Conservation (phyloP, 2,329 filamentous ascomycete species). For the Colletotrichum zoysiae region DNA sequence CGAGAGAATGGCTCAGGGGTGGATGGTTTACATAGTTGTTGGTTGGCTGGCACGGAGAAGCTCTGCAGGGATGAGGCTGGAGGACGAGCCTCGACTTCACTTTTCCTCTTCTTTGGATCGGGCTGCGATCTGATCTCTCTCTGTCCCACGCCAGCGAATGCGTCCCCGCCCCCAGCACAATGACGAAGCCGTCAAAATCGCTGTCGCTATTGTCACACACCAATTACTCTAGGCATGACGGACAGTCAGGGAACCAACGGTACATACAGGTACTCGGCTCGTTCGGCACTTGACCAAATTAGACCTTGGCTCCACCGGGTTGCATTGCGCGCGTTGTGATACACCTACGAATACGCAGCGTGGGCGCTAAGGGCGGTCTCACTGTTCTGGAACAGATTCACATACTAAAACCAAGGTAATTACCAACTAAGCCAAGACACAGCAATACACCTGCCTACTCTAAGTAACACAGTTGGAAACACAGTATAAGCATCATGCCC, state of each 20-base stretch:
- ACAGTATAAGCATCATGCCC: too few relatives aligned
- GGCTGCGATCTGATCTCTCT: not conserved
- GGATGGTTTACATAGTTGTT: slow-evolving; percentile 1
- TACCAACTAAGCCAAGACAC: too few relatives aligned
- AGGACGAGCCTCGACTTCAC: not conserved
- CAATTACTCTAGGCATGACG: not conserved
- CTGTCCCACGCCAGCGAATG: not conserved
- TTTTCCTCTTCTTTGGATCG: slow-evolving; percentile 5
- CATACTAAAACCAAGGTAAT: slow-evolving; percentile 31
- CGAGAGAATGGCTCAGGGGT: slow-evolving; percentile 27
- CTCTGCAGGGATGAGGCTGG: slow-evolving; percentile 1
- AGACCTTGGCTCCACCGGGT: slow-evolving; percentile 20
- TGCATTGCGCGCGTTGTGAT: slow-evolving; percentile 35
- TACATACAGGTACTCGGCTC: slow-evolving; percentile 18
- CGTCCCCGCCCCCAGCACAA: not conserved
- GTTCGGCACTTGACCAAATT: slow-evolving; percentile 18
- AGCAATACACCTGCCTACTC: too few relatives aligned
- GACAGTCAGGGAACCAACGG: not conserved
- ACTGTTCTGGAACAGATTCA: not conserved
- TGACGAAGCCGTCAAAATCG: too few relatives aligned
- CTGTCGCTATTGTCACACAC: too few relatives aligned
- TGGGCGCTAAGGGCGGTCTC: slow-evolving; percentile 14
- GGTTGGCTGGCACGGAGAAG: slow-evolving; percentile 2
- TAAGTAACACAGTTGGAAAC: too few relatives aligned
- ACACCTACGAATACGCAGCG: slow-evolving; percentile 21